Base-by-base conservation (phyloP, 495 filamentous ascomycete genomes). In the Podospora bellae-mahoneyi region DNA sequence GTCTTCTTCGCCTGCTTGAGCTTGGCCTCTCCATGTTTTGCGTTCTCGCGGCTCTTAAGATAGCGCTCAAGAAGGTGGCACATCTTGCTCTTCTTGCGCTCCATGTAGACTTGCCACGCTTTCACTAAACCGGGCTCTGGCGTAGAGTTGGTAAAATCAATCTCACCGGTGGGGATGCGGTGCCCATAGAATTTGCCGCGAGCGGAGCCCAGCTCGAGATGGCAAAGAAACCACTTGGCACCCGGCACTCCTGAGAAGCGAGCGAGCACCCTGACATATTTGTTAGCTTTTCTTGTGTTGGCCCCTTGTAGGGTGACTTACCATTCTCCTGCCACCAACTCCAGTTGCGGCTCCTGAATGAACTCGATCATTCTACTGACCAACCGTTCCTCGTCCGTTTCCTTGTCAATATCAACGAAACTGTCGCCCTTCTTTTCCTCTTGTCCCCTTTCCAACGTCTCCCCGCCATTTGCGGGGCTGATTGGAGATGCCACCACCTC, bases 161-260 rank as follows among this genome's bases (percentile, higher is more conserved):
- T 80, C 59, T 76, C 73, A 32, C 74, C 75, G 2, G 78, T 74
- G 15, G 78, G 71, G 48, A 82, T 81, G 26, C 80, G 74, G 23
- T 74, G 74, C 13, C 80, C 80, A 61, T 82, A 82, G 60, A 77
- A 78, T 39, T 75, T 66, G 18, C 73, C 68, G n/a, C 68, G 72
- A 23, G 71, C 71, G 3, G 75, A 70, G 39, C 79, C 78, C 6
- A 84, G 73, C 66, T 81, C 79, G 13, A 84, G 72, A 60, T 79
- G 73, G 68, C 80, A 84, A 16, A 84, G 76, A 75, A 83, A 83
- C 82, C 81, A 84, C 32, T 79, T 77, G 4, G 82, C 81, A 0
- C 75, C 76, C 1, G 76, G 68, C 15, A 75, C 72, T 2, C 79
- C 78, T 0, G 81, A 79, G 69, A 83, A 83, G 19, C 82, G 74